A percentile compares a stretch with the other conserved stretches of the same genome.
phyloP scores from a whole-genome alignment of 768 basidiomycete genomes.

The Xerocomus spinulosus region DNA sequence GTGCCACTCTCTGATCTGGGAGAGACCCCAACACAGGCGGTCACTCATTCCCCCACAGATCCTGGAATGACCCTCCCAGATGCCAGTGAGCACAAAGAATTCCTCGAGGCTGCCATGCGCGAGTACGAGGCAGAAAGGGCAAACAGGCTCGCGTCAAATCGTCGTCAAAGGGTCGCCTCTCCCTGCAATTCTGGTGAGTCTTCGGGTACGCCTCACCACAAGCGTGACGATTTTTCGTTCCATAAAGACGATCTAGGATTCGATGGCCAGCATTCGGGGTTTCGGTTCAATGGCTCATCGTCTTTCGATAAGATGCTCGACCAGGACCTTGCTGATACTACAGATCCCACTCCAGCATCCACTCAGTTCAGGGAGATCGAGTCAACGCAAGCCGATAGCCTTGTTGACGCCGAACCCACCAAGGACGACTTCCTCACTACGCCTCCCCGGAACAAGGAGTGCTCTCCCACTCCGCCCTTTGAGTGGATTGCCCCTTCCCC shows the following conservation, averaged over 20 bases:
- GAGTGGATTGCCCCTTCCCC: constrained; percentile 21
- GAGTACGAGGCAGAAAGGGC: constrained; percentile 23
- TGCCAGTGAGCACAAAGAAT: constrained; percentile 33
- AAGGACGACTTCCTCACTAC: background rate
- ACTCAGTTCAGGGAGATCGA: constrained; percentile 9
- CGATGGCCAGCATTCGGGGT: constrained; percentile 25
- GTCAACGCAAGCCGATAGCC: constrained; percentile 2
- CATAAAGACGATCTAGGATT: constrained; percentile 8
- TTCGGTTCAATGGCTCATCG: constrained; percentile 38
- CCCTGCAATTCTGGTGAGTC: constrained; percentile 41
- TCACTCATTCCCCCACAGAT: constrained; percentile 30
- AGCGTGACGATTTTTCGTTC: constrained; percentile 9
- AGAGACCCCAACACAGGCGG: constrained; percentile 28
- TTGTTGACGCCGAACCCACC: constrained; percentile 3
- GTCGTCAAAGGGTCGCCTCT: constrained; percentile 37
- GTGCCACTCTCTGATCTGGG: constrained; percentile 57
- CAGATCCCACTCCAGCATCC: constrained; percentile 22
- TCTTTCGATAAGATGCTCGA: constrained; percentile 38
- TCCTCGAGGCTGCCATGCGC: constrained; percentile 22
- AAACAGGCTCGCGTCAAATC: constrained; percentile 6
- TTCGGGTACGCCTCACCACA: constrained; percentile 12
- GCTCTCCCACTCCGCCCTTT: constrained; percentile 14
- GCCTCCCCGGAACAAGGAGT: constrained; percentile 1
- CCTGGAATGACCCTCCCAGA: constrained; percentile 50
- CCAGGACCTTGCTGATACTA: constrained; percentile 26